Conservation (phyloP, 177 flowering plant genomes). For the Vitis hybrid region DNA sequence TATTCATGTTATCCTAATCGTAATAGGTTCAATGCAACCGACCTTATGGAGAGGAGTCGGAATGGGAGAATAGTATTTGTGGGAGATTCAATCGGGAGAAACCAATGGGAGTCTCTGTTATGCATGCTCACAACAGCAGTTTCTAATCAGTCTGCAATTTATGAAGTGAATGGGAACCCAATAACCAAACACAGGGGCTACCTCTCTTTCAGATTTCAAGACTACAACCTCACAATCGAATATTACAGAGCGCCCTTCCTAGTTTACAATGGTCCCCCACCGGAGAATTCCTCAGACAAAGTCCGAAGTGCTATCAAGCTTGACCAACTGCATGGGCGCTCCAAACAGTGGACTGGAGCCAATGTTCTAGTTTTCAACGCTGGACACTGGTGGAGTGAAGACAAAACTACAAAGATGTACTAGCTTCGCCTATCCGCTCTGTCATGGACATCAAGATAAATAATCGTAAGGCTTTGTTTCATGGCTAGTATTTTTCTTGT, state of each 20-base stretch:
- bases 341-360: constrained; percentile 63
- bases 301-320: constrained; percentile 45
- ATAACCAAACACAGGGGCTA: constrained; percentile 84
- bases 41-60: constrained; percentile 55
- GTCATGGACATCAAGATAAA: no score
- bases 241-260: constrained; percentile 78
- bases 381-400: constrained; percentile 92
- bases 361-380: constrained; percentile 72
- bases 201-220: constrained; percentile 63
- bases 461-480: no score
- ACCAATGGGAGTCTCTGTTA: constrained; percentile 87
- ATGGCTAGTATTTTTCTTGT: background rate
- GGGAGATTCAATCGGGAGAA: constrained; percentile 82
- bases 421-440: background rate
- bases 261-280: constrained; percentile 50
- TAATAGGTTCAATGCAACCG: constrained; percentile 62
- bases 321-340: constrained; percentile 61
- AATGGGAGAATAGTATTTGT: constrained; percentile 68
- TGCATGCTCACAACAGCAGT: constrained; percentile 76
- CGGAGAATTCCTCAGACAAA: constrained; percentile 38
- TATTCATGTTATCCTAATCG: no score
- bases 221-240: constrained; percentile 72
- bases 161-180: constrained; percentile 73
- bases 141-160: constrained; percentile 54
- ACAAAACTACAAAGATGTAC: constrained; percentile 64